These are phyloP conservation scores for Meira nashicola DNA, from an alignment of 1,284 basidiomycete species.

Conservation along the genomic window DNA sequence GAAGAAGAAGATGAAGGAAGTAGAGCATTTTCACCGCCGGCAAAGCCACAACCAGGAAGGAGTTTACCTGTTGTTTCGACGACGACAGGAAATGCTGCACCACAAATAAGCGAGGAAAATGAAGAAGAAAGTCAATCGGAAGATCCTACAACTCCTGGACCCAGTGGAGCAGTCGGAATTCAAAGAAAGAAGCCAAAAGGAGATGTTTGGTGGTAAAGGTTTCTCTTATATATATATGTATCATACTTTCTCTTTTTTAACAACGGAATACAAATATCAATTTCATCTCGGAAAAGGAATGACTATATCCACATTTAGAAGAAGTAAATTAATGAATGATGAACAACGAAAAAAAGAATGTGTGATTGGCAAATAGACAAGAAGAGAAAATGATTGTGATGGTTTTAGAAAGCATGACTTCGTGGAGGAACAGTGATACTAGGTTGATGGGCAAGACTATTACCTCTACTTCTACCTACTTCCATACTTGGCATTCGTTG, in stretches of 20 bases:
- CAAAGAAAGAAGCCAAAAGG: constrained; percentile 19
- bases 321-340: not conserved
- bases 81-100: not conserved
- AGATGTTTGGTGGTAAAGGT: constrained; percentile 20
- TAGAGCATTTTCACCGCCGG: not conserved
- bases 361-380: not conserved
- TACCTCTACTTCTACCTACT: no score
- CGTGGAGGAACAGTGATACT: no score
- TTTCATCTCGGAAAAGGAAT: not conserved
- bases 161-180: not conserved
- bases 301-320: not conserved
- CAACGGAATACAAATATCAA: not conserved
- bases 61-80: not conserved
- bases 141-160: not conserved
- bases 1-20: constrained; percentile 16
- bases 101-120: not conserved
- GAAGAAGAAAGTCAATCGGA: not conserved
- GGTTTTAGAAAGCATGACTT: no score
- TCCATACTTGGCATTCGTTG: no score
- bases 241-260: not conserved
- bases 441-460: no score
- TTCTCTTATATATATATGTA: not conserved
- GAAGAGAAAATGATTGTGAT: not conserved
- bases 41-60: not conserved
- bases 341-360: not conserved